These are phyloP conservation scores for Sphaerostilbella broomeana DNA, from an alignment of 2,329 filamentous ascomycete species.

Conservation along the genomic window DNA sequence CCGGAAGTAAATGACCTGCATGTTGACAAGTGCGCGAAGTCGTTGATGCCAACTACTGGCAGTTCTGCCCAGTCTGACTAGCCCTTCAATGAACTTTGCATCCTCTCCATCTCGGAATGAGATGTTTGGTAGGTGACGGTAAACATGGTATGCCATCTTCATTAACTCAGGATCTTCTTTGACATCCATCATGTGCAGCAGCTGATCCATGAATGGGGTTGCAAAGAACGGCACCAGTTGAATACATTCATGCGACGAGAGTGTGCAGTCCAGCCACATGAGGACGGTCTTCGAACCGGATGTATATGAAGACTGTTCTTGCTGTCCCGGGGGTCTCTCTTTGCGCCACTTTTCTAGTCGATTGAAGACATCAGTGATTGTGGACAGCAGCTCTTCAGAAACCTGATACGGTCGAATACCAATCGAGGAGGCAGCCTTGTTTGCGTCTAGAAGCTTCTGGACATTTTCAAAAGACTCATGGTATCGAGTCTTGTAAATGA, in stretches of 20 bases:
- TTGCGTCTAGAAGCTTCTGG: slow-evolving; percentile 63
- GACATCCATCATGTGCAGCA: slow-evolving; percentile 99
- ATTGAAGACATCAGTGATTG: slow-evolving; percentile 67
- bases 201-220: slow-evolving; percentile 78
- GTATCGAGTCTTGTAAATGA: slow-evolving; percentile 85
- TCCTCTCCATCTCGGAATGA: slow-evolving; percentile 85
- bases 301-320: slow-evolving; percentile 90
- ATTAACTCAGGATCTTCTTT: slow-evolving; percentile 97
- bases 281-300: slow-evolving; percentile 94
- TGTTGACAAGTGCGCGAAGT: slow-evolving; percentile 89
- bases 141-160: slow-evolving; percentile 90
- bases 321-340: slow-evolving; percentile 77
- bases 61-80: slow-evolving; percentile 81
- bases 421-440: slow-evolving; percentile 73
- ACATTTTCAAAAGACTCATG: slow-evolving; percentile 90
- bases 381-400: slow-evolving; percentile 63
- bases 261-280: slow-evolving; percentile 85
- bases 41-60: slow-evolving; percentile 93
- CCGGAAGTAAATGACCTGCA: slow-evolving; percentile 97
- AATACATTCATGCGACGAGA: slow-evolving; percentile 88
- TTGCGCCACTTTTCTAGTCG: slow-evolving; percentile 82
- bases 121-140: slow-evolving; percentile 91
- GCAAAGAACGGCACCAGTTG: slow-evolving; percentile 90
- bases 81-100: slow-evolving; percentile 71
- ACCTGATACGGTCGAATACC: slow-evolving; percentile 80